Conservation (phyloP, 192 early-diverging fungal genomes). For the Umbelopsis sp. region DNA sequence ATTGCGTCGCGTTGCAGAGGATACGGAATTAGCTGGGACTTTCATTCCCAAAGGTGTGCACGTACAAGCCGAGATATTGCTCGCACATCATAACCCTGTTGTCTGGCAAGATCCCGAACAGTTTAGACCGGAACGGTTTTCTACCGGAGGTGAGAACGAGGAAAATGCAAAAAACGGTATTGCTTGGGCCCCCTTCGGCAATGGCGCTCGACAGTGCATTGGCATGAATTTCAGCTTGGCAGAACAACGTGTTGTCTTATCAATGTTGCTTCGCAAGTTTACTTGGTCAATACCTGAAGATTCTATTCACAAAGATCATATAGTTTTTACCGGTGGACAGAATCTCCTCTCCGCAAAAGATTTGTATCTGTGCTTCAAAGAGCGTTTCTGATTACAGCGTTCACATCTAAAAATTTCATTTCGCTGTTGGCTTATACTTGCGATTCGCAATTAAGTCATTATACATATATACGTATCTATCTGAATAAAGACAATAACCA, state of each 20-base stretch:
- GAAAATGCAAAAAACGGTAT: background rate
- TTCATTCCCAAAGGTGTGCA: constrained; percentile 13
- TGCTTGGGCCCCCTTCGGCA: constrained; percentile 59
- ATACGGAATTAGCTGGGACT: background rate
- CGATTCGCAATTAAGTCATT: too few species aligned
- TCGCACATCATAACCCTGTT: constrained; percentile 12
- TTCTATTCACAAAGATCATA: constrained; percentile 17
- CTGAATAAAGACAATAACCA: too few species aligned
- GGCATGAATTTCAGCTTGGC: constrained; percentile 66
- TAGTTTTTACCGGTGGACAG: background rate
- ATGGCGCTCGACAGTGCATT: constrained; percentile 60
- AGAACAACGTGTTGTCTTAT: constrained; percentile 58
- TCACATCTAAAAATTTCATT: too few species aligned
- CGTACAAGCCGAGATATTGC: constrained; percentile 17
- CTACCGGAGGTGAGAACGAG: constrained; percentile 21
- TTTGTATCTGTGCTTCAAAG: background rate
- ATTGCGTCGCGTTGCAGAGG: background rate
- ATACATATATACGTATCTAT: too few species aligned
- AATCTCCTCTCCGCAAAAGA: background rate
- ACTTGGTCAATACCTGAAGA: constrained; percentile 15
- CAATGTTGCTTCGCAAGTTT: constrained; percentile 39
- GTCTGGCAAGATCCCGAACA: constrained; percentile 46
- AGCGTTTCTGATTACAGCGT: background rate
- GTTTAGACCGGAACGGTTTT: constrained; percentile 58
- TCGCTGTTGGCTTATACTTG: too few species aligned